Conservation (phyloP, 2,329 filamentous ascomycete species). For the Claviceps monticola region DNA sequence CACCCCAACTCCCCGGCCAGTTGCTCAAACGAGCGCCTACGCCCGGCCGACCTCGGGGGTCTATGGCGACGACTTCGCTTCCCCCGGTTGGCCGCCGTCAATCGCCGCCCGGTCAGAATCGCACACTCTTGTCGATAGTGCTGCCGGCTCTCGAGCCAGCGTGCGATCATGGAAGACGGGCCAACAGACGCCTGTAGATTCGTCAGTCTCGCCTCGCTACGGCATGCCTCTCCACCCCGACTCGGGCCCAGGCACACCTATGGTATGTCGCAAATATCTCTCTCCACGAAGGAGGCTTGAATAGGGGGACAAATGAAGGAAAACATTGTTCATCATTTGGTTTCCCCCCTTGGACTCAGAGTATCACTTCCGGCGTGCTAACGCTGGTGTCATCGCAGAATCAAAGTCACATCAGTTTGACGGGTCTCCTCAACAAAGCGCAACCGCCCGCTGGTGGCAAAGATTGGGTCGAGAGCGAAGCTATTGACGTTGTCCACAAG, state of each 20-base stretch:
- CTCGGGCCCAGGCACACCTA: constrained; percentile 8
- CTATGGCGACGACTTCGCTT: constrained; percentile 5
- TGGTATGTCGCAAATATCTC: constrained; percentile 3
- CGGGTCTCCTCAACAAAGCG: constrained; percentile 22
- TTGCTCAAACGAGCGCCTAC: background rate
- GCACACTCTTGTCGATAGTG: constrained; percentile 16
- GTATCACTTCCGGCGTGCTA: background rate
- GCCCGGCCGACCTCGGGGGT: constrained; percentile 3
- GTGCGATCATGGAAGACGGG: constrained; percentile 13
- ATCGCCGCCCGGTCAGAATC: constrained; percentile 13
- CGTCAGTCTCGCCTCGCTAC: constrained; percentile 4
- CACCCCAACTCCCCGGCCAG: constrained; percentile 1
- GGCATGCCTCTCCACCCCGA: constrained; percentile 6
- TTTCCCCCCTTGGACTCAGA: too few relatives aligned
- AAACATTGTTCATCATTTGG: fast-evolving
- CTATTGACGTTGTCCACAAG: constrained; percentile 26
- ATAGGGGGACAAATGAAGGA: too few relatives aligned
- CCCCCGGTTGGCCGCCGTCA: constrained; percentile 9
- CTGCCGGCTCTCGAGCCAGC: constrained; percentile 12
- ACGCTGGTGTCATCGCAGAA: constrained; percentile 14
- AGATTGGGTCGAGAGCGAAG: constrained; percentile 17
- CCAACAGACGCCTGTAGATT: constrained; percentile 8
- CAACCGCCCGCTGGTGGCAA: constrained; percentile 18
- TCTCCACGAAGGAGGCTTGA: too few relatives aligned
- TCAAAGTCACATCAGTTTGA: constrained; percentile 28